Conservation (phyloP, 331 rosid genomes). For the Pyracantha coccinea region DNA sequence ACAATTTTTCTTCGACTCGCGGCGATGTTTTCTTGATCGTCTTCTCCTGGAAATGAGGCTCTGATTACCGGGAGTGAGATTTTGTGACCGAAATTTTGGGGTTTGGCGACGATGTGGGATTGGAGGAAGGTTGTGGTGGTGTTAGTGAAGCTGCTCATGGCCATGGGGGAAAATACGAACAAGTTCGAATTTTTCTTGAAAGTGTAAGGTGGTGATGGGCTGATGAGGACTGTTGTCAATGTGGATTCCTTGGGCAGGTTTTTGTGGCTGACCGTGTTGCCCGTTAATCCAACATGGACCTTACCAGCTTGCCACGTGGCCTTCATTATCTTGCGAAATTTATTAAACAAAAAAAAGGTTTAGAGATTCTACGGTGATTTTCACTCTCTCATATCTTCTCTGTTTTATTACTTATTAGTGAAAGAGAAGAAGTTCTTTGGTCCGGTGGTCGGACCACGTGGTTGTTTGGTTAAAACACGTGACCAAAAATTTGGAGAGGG, state of each 20-base stretch:
- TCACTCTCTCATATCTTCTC: too few species aligned
- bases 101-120: conserved; percentile 36
- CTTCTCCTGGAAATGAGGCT: conserved; percentile 16
- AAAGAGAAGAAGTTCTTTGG: too few species aligned
- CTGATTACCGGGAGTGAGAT: conserved; percentile 2
- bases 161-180: conserved; percentile 14
- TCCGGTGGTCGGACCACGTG: too few species aligned
- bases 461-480: too few species aligned
- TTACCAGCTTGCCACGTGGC: conserved; percentile 33
- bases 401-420: too few species aligned
- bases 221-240: conserved; percentile 4
- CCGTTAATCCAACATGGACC: conserved; percentile 20
- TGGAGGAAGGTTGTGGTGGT: conserved; percentile 42
- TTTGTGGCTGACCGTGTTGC: conserved; percentile 25
- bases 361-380: too few species aligned
- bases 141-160: conserved; percentile 60
- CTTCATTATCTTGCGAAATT: conserved; percentile 23
- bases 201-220: background rate
- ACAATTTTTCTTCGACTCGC: conserved; percentile 40
- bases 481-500: too few species aligned
- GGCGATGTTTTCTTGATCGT: conserved; percentile 11
- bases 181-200: background rate
- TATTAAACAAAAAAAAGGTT: too few species aligned
- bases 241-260: conserved; percentile 26
- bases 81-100: background rate